A percentile compares a stretch with the other conserved stretches of the same genome.
phyloP scores from a whole-genome alignment of 768 basidiomycete genomes.

The Favolaschia claudopus region DNA sequence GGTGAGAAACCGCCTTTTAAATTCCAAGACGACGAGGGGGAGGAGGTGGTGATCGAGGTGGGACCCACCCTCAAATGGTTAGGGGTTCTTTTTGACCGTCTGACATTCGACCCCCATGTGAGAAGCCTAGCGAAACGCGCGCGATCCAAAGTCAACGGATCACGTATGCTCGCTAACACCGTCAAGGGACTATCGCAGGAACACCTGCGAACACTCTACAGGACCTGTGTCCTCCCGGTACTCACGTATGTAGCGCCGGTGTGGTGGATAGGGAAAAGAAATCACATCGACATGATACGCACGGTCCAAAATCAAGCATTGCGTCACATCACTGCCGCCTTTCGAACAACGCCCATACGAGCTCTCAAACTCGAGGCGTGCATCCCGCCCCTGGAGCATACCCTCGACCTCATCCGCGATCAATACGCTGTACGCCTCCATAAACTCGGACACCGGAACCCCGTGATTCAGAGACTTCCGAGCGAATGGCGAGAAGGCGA shows the following conservation, averaged over 20 bases:
- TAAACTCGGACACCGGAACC: constrained; percentile 10
- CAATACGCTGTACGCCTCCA: constrained; percentile 3
- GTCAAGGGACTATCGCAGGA: constrained; percentile 31
- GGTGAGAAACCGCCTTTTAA: neutral
- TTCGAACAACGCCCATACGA: constrained; percentile 30
- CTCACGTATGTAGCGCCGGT: constrained; percentile 30
- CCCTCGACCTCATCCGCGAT: neutral
- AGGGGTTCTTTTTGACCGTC: constrained; percentile 32
- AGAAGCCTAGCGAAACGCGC: constrained; percentile 22
- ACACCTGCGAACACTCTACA: constrained; percentile 28
- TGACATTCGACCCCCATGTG: constrained; percentile 31
- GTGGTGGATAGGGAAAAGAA: constrained; percentile 32
- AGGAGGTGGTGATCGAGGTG: neutral
- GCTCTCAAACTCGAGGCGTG: constrained; percentile 34
- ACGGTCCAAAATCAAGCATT: constrained; percentile 29
- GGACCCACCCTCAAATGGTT: constrained; percentile 27
- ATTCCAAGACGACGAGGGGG: neutral
- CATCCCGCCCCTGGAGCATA: constrained; percentile 25
- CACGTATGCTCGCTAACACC: constrained; percentile 31
- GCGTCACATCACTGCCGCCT: constrained; percentile 30
- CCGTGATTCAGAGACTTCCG: constrained; percentile 17
- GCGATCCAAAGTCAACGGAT: constrained; percentile 13
- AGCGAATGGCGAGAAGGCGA: constrained; percentile 13
- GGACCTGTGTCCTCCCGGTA: constrained; percentile 30
- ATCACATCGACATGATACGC: constrained; percentile 16